Base-by-base conservation (phyloP, 2,329 filamentous ascomycete species). In the Neofusicoccum ribis region DNA sequence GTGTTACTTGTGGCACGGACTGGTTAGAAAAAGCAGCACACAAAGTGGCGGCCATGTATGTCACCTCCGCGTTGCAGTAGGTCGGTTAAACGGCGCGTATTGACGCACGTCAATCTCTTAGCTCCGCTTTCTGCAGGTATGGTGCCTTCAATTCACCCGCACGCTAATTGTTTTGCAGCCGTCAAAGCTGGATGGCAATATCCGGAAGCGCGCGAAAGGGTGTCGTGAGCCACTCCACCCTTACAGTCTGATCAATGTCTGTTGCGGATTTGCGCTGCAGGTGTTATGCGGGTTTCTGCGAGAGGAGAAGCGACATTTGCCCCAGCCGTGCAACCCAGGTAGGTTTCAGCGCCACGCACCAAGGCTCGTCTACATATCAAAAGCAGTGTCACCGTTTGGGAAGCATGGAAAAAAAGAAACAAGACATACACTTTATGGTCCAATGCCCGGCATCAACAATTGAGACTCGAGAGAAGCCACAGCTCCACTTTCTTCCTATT, bases 11-110 rank as follows among this genome's bases (percentile, higher is more conserved):
- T 60, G 27, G 36, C 15, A 60, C 31, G 23, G 37, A 36, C 11
- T 17, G 27, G 6, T 7, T 36, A 60, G 39, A 44, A 58, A 56
- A 58, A 44, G 52, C 20, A 44, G n/a, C 23, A 27, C 12, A 20
- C 15, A 23, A 23, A 47, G n/a, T 58, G 39, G 56, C 56, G 56
- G 14, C 31, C 41, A 60, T 60, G 56, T 46, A 60, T 60, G 56
- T 47, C 56, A 47, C 56, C 31, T 47, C 31, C 43, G 56, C 56
- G 36, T 47, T 20, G 56, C 43, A 37, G 56, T 34, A 60, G 41
- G 56, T 47, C 56, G 11, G 44, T 23, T 17, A 12, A 46, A 37
- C 43, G 44, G 56, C 41, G 54, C 41, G 27, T 36, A 34, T 36
- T 17, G 27, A 59, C 23, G 23, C 56, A 47, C n/a, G 56, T 47